Percentiles rank a stretch among this genome's conserved stretches.
phyloP scores from a whole-genome alignment of 1,284 basidiomycete species.

The Heterobasidion irregulare region DNA sequence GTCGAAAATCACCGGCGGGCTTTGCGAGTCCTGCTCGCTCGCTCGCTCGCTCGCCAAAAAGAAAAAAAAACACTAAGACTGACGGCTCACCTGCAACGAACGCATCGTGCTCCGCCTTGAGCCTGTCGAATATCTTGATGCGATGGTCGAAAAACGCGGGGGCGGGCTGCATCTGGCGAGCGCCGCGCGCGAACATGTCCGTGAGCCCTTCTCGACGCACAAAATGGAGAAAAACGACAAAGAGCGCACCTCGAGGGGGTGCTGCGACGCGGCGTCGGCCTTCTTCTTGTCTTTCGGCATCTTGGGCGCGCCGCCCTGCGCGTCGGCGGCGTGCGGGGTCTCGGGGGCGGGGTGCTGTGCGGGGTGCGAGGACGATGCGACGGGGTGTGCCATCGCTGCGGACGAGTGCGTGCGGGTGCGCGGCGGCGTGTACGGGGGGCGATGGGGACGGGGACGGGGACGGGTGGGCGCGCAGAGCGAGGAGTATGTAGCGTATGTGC shows the following conservation, averaged over 20 bases:
- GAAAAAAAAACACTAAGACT: conserved; percentile 9
- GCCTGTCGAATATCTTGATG: conserved; percentile 84
- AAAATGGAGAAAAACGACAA: too few relatives aligned
- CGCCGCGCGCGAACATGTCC: conserved; percentile 9
- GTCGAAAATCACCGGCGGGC: too few relatives aligned
- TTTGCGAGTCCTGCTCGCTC: too few relatives aligned
- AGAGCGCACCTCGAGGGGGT: conserved; percentile 54
- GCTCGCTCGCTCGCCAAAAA: too few relatives aligned
- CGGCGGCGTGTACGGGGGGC: too few relatives aligned
- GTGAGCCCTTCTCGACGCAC: too few relatives aligned
- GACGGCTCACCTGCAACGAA: conserved; percentile 62
- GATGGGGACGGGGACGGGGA: too few relatives aligned
- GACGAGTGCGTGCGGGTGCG: too few relatives aligned
- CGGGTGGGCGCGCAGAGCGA: background rate
- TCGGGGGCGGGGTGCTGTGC: background rate
- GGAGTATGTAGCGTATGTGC: background rate
- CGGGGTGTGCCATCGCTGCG: background rate
- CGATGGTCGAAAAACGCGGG: conserved; percentile 89
- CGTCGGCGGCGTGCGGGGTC: background rate
- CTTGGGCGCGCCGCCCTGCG: conserved; percentile 16
- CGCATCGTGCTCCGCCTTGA: conserved; percentile 83
- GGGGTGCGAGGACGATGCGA: background rate
- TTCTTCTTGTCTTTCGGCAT: conserved; percentile 50
- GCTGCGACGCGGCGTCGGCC: conserved; percentile 30
- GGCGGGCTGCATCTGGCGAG: conserved; percentile 63